phyloP scores from a whole-genome alignment of 2,329 filamentous ascomycete genomes.

The Colletotrichum filicis region DNA sequence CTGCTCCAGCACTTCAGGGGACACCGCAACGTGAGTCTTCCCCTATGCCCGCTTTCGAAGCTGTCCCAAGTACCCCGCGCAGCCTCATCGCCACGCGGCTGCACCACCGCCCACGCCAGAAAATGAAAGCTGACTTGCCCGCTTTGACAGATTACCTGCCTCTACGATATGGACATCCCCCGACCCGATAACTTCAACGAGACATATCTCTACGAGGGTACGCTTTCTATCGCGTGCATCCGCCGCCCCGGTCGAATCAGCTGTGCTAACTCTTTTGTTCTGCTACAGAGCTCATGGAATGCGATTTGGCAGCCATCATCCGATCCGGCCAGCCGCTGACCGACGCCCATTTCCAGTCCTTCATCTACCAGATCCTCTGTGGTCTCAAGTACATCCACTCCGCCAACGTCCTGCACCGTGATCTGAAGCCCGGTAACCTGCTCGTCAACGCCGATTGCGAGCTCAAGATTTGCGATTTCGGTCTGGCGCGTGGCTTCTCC shows the following conservation, averaged over 20 bases:
- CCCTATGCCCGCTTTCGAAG: background rate
- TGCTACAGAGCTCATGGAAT: slow-evolving; percentile 92
- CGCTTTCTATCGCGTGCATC: slow-evolving; percentile 40
- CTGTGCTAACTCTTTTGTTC: slow-evolving; percentile 13
- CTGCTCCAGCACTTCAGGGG: slow-evolving; percentile 96
- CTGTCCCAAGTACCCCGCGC: slow-evolving; percentile 9
- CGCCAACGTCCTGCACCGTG: slow-evolving; percentile 95
- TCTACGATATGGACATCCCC: slow-evolving; percentile 99
- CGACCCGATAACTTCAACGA: slow-evolving; percentile 98
- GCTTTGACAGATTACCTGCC: slow-evolving; percentile 84
- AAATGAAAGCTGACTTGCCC: slow-evolving; percentile 10
- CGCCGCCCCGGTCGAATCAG: background rate
- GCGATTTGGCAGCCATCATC: slow-evolving; percentile 97
- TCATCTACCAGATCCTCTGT: slow-evolving; percentile 99
- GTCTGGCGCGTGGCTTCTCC: slow-evolving; percentile 94
- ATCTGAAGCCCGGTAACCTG: slow-evolving; percentile 96
- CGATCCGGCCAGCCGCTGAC: slow-evolving; percentile 96
- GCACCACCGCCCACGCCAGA: slow-evolving; percentile 24
- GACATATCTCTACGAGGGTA: slow-evolving; percentile 98
- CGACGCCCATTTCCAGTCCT: slow-evolving; percentile 99
- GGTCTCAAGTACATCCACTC: slow-evolving; percentile 99
- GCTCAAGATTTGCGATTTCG: slow-evolving; percentile 99
- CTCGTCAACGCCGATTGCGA: slow-evolving; percentile 99
- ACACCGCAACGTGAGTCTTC: slow-evolving; percentile 78
- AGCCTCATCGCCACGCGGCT: slow-evolving; percentile 12